Evolutionary conservation across 106 monocot species (phyloP), one percentile per base, ranked within the genome.

Genomic region (Alisma plantagoaquatica): DNA sequence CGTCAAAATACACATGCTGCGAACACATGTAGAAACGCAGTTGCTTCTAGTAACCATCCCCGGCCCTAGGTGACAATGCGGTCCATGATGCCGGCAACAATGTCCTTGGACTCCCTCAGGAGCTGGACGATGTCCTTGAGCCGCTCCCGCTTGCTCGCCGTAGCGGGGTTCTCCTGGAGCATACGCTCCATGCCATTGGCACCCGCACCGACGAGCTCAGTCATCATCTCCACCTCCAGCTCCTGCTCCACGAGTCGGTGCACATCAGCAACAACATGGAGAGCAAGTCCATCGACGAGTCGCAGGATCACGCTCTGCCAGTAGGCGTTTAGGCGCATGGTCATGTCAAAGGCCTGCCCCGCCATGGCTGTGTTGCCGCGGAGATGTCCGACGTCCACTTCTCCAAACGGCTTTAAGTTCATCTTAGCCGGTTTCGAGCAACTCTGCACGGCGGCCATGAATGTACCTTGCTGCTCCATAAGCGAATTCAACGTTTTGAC

Each of bases 71-170:
- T 15, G 26, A 46, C 29, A 21, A 47, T 0, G 1, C 43, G 26
- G 19, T 86, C 73, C 58, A 73, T 80, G 2, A 86, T 66, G 2
- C 73, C 31, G 0, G 64, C 60, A 2, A 86, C 77, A 0, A 77
- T 73, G 7, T 60, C 63, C 59, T 77, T 77, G 0, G 80, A 77
- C 29, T 73, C 66, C 44, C 60, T 70, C 3, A 86, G 67, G 2
- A 86, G 67, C 8, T 70, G 29, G 11, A 86, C 63, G 50, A 79
- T 80, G 63, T 74, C 63, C 47, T 22, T 29, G 2, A 86, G 63
- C 31, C 81, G 43, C 9, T 74, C 80, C 4, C 86, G 49, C 64
- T 86, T 86, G 23, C 61, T 66, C 0, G 67, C 60, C 11, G 45
- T 65, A 6, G 61, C 5, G 0, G 86, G 70, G 0, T 70, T 41